These are phyloP conservation scores for Yarrowia phangngaensis DNA, from an alignment of 805 yeast genomes.

Conservation along the genomic window DNA sequence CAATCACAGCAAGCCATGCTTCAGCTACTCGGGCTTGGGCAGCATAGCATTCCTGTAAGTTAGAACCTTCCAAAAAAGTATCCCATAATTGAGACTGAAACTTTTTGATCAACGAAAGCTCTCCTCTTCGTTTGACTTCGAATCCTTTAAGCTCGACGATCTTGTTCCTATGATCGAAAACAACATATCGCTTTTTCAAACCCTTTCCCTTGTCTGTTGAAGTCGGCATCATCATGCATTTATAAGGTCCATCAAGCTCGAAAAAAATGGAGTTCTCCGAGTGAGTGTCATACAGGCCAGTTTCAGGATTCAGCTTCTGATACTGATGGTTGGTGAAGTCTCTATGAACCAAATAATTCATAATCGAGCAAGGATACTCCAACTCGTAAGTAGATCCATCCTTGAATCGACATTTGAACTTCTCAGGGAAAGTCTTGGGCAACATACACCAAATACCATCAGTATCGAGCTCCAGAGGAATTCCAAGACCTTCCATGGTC, in stretches of 20 bases:
- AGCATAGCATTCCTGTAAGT: slow-evolving; percentile 73
- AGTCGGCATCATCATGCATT: slow-evolving; percentile 95
- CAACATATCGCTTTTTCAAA: slow-evolving; percentile 93
- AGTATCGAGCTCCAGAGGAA: slow-evolving; percentile 94
- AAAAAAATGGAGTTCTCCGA: slow-evolving; percentile 94
- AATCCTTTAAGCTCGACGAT: slow-evolving; percentile 95
- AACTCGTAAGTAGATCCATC: slow-evolving; percentile 73
- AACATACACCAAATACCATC: slow-evolving; percentile 99
- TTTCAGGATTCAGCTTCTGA: slow-evolving; percentile 74
- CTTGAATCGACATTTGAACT: slow-evolving; percentile 62
- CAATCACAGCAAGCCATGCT: slow-evolving; percentile 92
- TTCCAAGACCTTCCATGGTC: slow-evolving; percentile 85
- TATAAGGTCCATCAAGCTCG: slow-evolving; percentile 98
- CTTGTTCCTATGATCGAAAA: slow-evolving; percentile 89
- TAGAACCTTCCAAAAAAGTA: slow-evolving; percentile 78
- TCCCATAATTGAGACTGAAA: slow-evolving; percentile 94
- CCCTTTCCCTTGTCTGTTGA: slow-evolving; percentile 98
- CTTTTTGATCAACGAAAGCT: slow-evolving; percentile 83
- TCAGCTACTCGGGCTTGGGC: slow-evolving; percentile 92
- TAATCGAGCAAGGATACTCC: slow-evolving; percentile 94
- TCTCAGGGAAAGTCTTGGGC: slow-evolving; percentile 91
- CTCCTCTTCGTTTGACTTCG: slow-evolving; percentile 95
- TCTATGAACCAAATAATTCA: slow-evolving; percentile 87
- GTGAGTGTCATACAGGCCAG: slow-evolving; percentile 64
- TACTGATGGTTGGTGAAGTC: slow-evolving; percentile 92